phyloP scores from a whole-genome alignment of 352 stramenopile genomes.

The Globisporangium megalacanthum region DNA sequence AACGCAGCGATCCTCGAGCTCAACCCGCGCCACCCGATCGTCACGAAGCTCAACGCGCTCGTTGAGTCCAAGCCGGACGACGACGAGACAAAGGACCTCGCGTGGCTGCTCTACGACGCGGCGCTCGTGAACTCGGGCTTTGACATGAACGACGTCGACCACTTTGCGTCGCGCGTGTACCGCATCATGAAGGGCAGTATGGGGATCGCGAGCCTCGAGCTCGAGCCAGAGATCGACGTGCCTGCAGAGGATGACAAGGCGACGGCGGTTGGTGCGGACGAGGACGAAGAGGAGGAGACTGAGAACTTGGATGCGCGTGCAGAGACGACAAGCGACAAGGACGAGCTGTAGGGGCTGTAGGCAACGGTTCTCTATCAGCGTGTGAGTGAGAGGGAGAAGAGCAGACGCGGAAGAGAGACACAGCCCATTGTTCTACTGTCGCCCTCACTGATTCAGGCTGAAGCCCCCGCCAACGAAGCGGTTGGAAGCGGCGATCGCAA shows the following conservation, averaged over 20 bases:
- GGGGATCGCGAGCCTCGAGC: slow-evolving; percentile 92
- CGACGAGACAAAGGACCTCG: slow-evolving; percentile 99
- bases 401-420: background rate
- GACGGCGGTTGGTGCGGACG: slow-evolving; percentile 17
- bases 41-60: slow-evolving; percentile 94
- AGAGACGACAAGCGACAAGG: slow-evolving; percentile 38
- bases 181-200: slow-evolving; percentile 98
- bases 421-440: background rate
- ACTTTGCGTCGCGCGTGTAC: slow-evolving; percentile 99
- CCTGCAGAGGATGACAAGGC: slow-evolving; percentile 51
- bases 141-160: slow-evolving; percentile 96
- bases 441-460: slow-evolving; percentile 85
- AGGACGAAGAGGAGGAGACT: slow-evolving; percentile 43
- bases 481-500: slow-evolving; percentile 80
- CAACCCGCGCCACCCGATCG: slow-evolving; percentile 99
- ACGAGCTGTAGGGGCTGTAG: slow-evolving; percentile 49
- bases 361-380: too few species aligned
- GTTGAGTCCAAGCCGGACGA: slow-evolving; percentile 93
- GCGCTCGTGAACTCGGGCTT: slow-evolving; percentile 99
- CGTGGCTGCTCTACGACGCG: slow-evolving; percentile 99
- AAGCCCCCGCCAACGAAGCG: slow-evolving; percentile 92
- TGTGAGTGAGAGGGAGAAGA: background rate
- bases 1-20: slow-evolving; percentile 99
- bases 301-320: slow-evolving; percentile 29
- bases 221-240: slow-evolving; percentile 96